phyloP scores from a whole-genome alignment of 257 asterid genomes.

The Anisodus tanguticus region DNA sequence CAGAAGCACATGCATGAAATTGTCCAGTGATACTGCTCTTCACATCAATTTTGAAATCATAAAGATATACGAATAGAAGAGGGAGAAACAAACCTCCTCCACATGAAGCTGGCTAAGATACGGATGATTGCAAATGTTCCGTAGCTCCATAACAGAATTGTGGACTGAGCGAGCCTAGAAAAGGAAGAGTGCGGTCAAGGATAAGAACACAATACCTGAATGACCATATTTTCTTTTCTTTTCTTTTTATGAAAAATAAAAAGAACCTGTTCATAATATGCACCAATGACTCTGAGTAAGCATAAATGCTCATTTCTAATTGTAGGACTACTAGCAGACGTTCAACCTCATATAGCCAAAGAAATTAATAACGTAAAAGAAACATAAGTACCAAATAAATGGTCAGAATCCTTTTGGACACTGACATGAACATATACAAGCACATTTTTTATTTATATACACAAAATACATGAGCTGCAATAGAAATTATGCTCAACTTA shows the following conservation, averaged over 20 bases:
- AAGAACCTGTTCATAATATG: not conserved
- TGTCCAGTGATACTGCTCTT: not conserved
- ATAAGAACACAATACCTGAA: not conserved
- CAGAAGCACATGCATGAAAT: not conserved
- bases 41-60: slow-evolving; percentile 14
- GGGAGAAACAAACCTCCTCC: slow-evolving; percentile 69
- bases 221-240: not conserved
- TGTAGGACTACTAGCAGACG: not conserved
- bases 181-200: slow-evolving; percentile 25
- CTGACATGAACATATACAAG: not conserved
- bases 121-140: slow-evolving; percentile 98
- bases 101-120: slow-evolving; percentile 98
- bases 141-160: slow-evolving; percentile 97
- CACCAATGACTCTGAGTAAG: slow-evolving; percentile 23
- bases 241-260: not conserved
- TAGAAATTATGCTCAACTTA: not conserved
- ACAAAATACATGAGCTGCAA: not conserved
- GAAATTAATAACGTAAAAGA: not conserved
- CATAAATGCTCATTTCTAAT: not conserved
- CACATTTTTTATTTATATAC: not conserved
- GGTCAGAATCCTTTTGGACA: not conserved
- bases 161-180: slow-evolving; percentile 91
- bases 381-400: not conserved
- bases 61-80: not conserved
- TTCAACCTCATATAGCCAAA: slow-evolving; percentile 7